Evolutionary conservation across 2,329 filamentous ascomycete genomes (phyloP).

Genomic region (Hymenoscyphus occultus): DNA sequence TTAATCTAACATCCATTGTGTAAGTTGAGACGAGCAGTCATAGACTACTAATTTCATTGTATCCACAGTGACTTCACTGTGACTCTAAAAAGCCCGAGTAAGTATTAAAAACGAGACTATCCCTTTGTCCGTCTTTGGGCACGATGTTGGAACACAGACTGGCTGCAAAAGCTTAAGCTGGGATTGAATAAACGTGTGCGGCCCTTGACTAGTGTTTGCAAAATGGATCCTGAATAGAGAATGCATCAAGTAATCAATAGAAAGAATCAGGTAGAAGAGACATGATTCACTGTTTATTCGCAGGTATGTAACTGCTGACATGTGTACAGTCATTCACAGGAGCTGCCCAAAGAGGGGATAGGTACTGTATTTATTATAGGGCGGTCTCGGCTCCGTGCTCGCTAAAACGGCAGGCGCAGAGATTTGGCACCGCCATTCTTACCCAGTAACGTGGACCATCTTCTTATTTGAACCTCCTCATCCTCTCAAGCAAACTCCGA

Average conservation of each 20-base stretch:
- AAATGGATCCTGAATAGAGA: not conserved
- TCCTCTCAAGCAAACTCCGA: conserved; percentile 1
- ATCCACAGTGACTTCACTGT: too few relatives aligned
- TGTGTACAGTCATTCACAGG: conserved; percentile 12
- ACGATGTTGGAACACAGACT: not conserved
- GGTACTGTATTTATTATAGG: too few relatives aligned
- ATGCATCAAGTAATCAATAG: not conserved
- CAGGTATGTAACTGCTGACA: conserved; percentile 13
- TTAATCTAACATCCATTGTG: not conserved
- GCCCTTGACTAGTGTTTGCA: not conserved
- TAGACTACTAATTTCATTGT: not conserved
- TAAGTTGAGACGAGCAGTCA: not conserved
- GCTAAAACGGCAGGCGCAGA: conserved; percentile 10
- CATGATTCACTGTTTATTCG: not conserved
- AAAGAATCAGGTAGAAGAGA: conserved; percentile 2
- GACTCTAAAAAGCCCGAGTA: not conserved
- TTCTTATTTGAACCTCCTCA: conserved; percentile 9
- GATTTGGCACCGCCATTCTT: conserved; percentile 14
- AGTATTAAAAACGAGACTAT: not conserved
- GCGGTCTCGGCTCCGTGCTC: conserved; percentile 5
- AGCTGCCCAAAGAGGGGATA: not conserved
- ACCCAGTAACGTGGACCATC: conserved; percentile 6
- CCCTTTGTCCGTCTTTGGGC: conserved; percentile 4
- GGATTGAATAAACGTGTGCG: not conserved
- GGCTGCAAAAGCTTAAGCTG: not conserved